A percentile compares a stretch with the other conserved stretches of the same genome.
Conservation (phyloP, 2,329 filamentous ascomycete species). For the Sclerotiophoma versabilis region DNA sequence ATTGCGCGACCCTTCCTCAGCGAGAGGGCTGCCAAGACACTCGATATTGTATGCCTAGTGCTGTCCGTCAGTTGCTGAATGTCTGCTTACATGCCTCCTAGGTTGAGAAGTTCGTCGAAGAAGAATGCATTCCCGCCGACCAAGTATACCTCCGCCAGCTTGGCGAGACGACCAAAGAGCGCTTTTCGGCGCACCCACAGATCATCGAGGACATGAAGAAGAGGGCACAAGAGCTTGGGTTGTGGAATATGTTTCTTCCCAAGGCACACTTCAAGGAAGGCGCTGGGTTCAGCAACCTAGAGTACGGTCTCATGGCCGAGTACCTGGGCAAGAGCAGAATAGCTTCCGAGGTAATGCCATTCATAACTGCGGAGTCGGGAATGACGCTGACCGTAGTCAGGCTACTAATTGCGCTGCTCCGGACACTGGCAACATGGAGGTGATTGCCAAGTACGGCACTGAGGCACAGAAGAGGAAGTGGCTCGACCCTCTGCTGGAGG, state of each 20-base stretch:
- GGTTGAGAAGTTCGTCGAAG: conserved; percentile 96
- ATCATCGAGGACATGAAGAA: conserved; percentile 90
- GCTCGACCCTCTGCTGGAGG: conserved; percentile 81
- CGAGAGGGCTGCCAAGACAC: conserved; percentile 80
- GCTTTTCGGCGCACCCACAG: conserved; percentile 80
- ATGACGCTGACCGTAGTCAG: conserved; percentile 20
- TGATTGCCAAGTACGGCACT: conserved; percentile 88
- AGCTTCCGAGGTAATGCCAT: conserved; percentile 56
- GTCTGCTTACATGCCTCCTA: background rate
- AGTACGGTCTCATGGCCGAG: conserved; percentile 98
- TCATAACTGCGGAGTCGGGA: background rate
- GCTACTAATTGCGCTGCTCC: conserved; percentile 90
- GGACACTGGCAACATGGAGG: conserved; percentile 96
- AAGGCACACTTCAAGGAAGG: conserved; percentile 96
- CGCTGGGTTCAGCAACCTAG: conserved; percentile 91
- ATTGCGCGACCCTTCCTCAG: conserved; percentile 73
- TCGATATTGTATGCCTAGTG: conserved; percentile 68
- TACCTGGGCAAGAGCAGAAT: conserved; percentile 84
- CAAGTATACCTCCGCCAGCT: conserved; percentile 80
- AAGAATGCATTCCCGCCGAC: conserved; percentile 82
- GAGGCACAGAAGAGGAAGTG: conserved; percentile 84
- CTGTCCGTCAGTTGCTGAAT: background rate
- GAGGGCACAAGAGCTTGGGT: conserved; percentile 79
- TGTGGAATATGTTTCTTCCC: conserved; percentile 99
- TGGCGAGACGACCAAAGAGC: conserved; percentile 70